Evolutionary conservation across 495 filamentous ascomycete genomes (phyloP).

Genomic region (Cairneyella variabilis): DNA sequence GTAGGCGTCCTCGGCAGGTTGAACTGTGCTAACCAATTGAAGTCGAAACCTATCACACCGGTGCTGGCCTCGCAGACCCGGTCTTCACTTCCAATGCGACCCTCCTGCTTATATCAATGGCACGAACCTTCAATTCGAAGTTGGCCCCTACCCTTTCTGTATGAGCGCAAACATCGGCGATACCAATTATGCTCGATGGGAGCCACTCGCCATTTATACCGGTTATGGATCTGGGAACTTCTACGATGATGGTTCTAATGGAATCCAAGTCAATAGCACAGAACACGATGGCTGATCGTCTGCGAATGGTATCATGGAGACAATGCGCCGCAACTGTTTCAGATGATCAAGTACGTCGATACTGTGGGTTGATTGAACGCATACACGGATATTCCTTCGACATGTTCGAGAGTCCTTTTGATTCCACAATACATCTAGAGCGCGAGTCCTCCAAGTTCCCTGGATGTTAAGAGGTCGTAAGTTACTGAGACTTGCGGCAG

Average conservation of each 20-base stretch:
- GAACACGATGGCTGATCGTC: conserved; percentile 19
- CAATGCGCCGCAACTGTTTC: conserved; percentile 21
- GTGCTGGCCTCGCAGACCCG: conserved; percentile 18
- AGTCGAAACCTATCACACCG: conserved; percentile 20
- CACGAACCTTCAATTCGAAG: conserved; percentile 21
- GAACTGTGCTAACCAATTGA: background rate
- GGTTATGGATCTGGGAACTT: conserved; percentile 13
- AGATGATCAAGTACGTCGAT: conserved; percentile 17
- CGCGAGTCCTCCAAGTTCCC: no score
- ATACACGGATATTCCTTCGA: background rate
- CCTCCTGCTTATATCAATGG: conserved; percentile 13
- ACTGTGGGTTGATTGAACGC: background rate
- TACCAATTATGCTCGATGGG: conserved; percentile 17
- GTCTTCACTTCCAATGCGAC: conserved; percentile 3
- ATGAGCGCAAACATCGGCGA: conserved; percentile 5
- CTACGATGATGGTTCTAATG: background rate
- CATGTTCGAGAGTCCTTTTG: background rate
- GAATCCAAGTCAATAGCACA: background rate
- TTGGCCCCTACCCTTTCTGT: conserved; percentile 10
- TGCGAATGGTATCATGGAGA: conserved; percentile 20
- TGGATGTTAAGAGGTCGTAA: no score
- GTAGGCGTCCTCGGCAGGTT: background rate
- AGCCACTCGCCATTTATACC: conserved; percentile 6
- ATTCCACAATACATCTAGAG: background rate
- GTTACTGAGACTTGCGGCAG: no score